Conservation (phyloP, 495 filamentous ascomycete genomes). For the Chaetomium fimeti region DNA sequence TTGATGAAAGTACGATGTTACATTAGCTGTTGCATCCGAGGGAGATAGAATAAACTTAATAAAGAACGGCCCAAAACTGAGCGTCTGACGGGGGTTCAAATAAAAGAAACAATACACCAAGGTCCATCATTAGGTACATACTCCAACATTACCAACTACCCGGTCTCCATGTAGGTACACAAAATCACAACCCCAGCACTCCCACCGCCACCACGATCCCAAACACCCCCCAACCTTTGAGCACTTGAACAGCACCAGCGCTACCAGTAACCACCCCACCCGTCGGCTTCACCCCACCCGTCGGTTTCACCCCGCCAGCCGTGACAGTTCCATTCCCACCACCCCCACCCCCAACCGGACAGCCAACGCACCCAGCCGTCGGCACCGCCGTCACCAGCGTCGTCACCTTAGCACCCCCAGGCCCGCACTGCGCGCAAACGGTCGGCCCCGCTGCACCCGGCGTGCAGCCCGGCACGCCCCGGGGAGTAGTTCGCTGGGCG, state of each 20-base stretch:
- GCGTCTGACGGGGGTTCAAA: no score
- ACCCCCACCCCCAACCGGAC: neutral
- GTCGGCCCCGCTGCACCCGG: neutral
- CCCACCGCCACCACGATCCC: neutral
- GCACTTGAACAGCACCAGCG: neutral
- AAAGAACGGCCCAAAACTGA: no score
- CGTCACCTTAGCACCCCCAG: neutral
- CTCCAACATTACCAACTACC: no score
- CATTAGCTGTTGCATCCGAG: no score
- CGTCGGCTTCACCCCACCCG: neutral
- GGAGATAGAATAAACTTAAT: no score
- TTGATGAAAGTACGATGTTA: no score
- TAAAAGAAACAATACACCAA: no score
- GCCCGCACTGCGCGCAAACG: slow-evolving; percentile 4
- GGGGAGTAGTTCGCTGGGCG: neutral
- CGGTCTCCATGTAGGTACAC: no score
- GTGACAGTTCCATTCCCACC: neutral
- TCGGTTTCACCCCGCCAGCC: no score
- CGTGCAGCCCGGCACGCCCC: slow-evolving; percentile 11
- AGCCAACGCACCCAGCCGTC: neutral
- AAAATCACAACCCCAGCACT: neutral
- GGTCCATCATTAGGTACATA: no score
- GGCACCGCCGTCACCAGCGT: neutral
- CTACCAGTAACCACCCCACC: neutral
- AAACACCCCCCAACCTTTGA: no score